Percentiles rank a stretch among this genome's conserved stretches.
phyloP scores from a whole-genome alignment of 1,139 yeast genomes.

The Kluyveromyces sp. region DNA sequence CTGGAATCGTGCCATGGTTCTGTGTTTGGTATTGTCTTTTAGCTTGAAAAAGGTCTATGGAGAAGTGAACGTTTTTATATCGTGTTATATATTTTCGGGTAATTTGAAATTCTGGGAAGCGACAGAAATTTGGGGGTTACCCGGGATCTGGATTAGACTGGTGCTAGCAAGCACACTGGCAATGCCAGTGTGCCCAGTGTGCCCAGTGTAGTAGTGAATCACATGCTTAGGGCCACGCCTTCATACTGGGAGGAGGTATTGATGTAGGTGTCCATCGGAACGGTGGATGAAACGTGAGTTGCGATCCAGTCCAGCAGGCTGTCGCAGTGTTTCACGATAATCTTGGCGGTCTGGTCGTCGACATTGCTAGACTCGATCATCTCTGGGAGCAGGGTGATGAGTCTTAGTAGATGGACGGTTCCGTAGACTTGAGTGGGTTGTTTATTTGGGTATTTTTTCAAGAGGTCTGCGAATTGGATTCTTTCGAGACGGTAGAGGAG shows the following conservation, averaged over 20 bases:
- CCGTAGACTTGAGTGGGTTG: slow-evolving; percentile 56
- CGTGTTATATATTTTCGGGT: no score
- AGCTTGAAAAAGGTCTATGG: no score
- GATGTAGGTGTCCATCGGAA: slow-evolving; percentile 16
- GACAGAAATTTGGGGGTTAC: no score
- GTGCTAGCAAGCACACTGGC: no score
- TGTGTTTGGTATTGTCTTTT: no score
- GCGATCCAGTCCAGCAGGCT: slow-evolving; percentile 23
- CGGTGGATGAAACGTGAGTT: slow-evolving; percentile 10
- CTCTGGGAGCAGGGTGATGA: slow-evolving; percentile 74
- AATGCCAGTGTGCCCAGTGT: no score
- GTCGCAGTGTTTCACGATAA: slow-evolving; percentile 24
- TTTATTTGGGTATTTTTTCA: slow-evolving; percentile 31
- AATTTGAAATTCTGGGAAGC: no score
- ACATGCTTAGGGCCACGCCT: slow-evolving; percentile 30
- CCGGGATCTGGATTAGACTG: no score
- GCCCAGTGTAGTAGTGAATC: neutral
- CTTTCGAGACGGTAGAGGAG: slow-evolving; percentile 80
- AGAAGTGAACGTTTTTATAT: no score
- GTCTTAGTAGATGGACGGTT: slow-evolving; percentile 64
- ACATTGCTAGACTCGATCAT: slow-evolving; percentile 68
- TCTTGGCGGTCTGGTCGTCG: slow-evolving; percentile 56
- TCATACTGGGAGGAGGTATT: slow-evolving; percentile 31
- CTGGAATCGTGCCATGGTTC: no score
- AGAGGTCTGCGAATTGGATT: slow-evolving; percentile 60